Evolutionary conservation across 2,329 filamentous ascomycete genomes (phyloP).

Genomic region (Lachnellula occidentalis): DNA sequence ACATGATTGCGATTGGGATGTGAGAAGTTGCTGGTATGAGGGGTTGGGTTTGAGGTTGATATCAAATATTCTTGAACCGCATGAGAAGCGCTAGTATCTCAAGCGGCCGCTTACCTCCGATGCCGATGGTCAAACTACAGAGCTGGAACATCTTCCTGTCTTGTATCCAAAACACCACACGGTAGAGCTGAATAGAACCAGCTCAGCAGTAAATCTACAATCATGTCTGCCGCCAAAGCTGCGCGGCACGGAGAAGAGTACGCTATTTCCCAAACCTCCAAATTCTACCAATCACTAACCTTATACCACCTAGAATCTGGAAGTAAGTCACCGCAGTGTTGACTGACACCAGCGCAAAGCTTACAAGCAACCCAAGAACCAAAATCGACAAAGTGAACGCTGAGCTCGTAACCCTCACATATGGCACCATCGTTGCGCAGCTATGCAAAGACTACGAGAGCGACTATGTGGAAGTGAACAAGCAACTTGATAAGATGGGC

Average conservation of each 20-base stretch:
- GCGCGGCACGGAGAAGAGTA: constrained; percentile 71
- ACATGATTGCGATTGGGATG: constrained; percentile 50
- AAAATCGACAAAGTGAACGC: constrained; percentile 97
- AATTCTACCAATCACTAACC: constrained; percentile 19
- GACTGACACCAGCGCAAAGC: constrained; percentile 13
- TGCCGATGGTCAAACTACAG: not conserved
- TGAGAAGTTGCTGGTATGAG: not conserved
- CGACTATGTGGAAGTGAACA: constrained; percentile 93
- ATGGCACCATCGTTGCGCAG: constrained; percentile 94
- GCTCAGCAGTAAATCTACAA: constrained; percentile 4
- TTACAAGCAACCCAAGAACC: constrained; percentile 54
- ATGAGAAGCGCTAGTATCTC: not conserved
- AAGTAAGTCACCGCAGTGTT: constrained; percentile 29
- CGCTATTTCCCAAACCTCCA: constrained; percentile 29
- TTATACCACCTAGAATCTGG: constrained; percentile 29
- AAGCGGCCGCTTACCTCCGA: not conserved
- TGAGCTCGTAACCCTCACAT: constrained; percentile 93
- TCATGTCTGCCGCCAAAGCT: constrained; percentile 54
- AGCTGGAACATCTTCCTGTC: not conserved
- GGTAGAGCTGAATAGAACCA: not conserved
- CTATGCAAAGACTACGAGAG: constrained; percentile 93
- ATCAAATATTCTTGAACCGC: not conserved
- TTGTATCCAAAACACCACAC: not conserved
- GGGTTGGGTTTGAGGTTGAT: not conserved
- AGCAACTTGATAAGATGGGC: constrained; percentile 97